A percentile compares a stretch with the other conserved stretches of the same genome.
Evolutionary conservation across 2,329 filamentous ascomycete species (phyloP).

Genomic region (Gyromitra esculenta): DNA sequence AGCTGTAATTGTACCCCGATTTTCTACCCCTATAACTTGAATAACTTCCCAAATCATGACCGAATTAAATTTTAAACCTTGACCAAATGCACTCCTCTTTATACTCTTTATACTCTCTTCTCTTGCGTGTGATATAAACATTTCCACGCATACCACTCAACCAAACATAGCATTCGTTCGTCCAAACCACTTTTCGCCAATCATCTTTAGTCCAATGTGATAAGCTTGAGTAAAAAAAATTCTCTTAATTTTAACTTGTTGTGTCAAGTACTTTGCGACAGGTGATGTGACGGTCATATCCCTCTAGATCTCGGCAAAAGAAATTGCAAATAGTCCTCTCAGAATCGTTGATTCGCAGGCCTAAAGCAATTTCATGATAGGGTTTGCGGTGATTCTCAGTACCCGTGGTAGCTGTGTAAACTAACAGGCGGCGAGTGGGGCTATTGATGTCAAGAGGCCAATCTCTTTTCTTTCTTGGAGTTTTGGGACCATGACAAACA

Average conservation of each 20-base stretch:
- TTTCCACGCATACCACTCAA: background rate
- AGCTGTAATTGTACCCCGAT: constrained; percentile 1
- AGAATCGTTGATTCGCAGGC: background rate
- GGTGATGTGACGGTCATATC: background rate
- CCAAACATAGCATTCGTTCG: constrained; percentile 5
- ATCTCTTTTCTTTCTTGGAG: constrained; percentile 4
- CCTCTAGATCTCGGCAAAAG: background rate
- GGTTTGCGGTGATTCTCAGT: background rate
- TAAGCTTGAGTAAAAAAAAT: background rate
- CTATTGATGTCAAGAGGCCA: background rate
- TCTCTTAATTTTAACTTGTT: background rate
- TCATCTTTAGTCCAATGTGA: background rate
- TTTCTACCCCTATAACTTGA: background rate
- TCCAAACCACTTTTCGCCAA: background rate
- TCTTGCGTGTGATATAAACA: background rate
- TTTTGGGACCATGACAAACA: background rate
- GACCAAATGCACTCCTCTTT: background rate
- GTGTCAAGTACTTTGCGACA: background rate
- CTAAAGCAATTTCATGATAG: background rate
- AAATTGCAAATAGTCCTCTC: no score
- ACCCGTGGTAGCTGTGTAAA: background rate
- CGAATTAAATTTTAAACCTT: constrained; percentile 1
- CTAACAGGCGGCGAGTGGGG: background rate
- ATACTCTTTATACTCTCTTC: background rate
- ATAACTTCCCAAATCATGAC: constrained; percentile 9